These are phyloP conservation scores for Vachellia collinsii DNA, from an alignment of 306 rosid species.

Conservation along the genomic window DNA sequence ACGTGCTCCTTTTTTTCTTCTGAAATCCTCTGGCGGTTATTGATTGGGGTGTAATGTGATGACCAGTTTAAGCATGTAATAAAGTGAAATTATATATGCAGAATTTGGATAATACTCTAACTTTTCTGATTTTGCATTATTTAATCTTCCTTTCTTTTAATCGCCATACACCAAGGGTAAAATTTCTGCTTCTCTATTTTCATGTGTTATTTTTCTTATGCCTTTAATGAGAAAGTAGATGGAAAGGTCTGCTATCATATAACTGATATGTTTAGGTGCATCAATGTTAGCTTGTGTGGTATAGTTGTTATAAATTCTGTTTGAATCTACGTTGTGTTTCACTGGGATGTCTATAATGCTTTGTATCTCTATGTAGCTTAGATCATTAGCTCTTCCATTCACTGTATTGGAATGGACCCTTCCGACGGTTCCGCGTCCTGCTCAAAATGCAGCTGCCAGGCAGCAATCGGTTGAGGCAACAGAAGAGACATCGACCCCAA, in stretches of 20 bases:
- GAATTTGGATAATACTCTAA: conserved; percentile 11
- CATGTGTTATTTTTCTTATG: background rate
- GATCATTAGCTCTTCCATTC: conserved; percentile 99
- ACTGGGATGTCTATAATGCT: conserved; percentile 53
- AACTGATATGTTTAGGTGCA: background rate
- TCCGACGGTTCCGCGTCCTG: conserved; percentile 85
- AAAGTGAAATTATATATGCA: conserved; percentile 9
- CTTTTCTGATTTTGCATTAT: conserved; percentile 14
- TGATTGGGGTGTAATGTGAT: conserved; percentile 11
- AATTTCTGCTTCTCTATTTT: background rate
- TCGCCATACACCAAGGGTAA: background rate
- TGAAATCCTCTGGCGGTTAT: background rate
- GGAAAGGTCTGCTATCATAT: background rate
- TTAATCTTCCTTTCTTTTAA: conserved; percentile 1
- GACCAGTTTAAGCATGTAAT: conserved; percentile 1
- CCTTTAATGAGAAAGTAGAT: background rate
- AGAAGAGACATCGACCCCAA: conserved; percentile 54
- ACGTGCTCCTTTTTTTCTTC: conserved; percentile 1
- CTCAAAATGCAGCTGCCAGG: conserved; percentile 47
- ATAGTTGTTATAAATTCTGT: background rate
- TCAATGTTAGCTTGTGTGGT: conserved; percentile 16
- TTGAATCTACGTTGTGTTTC: conserved; percentile 29
- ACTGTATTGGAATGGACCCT: conserved; percentile 99
- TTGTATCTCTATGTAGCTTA: conserved; percentile 91
- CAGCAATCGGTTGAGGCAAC: conserved; percentile 45